Evolutionary conservation across 1,139 yeast species (phyloP), one percentile per base, ranked within the genome.

Genomic region (Candida smagusa): DNA sequence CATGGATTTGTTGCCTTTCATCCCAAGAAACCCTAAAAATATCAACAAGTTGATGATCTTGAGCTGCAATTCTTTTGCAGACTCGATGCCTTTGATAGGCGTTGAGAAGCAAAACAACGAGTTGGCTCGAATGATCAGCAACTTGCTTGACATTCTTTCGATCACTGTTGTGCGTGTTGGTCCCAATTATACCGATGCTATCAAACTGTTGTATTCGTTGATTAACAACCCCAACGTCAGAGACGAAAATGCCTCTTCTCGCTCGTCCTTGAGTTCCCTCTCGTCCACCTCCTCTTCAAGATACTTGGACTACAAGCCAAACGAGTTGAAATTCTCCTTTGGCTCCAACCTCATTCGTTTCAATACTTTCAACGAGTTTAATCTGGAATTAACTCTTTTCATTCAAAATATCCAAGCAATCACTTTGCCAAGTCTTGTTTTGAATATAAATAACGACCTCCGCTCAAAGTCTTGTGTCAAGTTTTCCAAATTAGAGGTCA

Each of bases 11-110:
- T 52, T 48, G 24, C 61, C 68, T 5, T 63, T 63, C 45, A 52
- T 64, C 26, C 56, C 57, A 4, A 37, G 39, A 8, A 43, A 45
- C 2, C 32, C 44, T 3, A 46, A 48, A 19, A 50, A 48, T 21
- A 49, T 60, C 35, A 63, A 60, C 43, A 61, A 62, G 40, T 45
- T 65, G 25, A 36, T 66, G 6, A 45, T 65, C 4, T 30, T 65
- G 11, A 61, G 49, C 37, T 43, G 53, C 34, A 58, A 55, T 35
- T 40, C 38, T 31, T 55, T 51, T 38, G 45, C 29, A 5, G 27
- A 31, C 6, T 35, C 42, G 12, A 27, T 36, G 30, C 43, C 45
- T 25, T 37, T 26, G 34, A 39, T 30, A 5, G 37, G 39, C 9
- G 12, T 42, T 24, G 44, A 40, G 8, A 39, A 37, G 22, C 21